These are phyloP conservation scores for Steccherinum ochraceum DNA, from an alignment of 768 basidiomycete genomes.

Conservation along the genomic window DNA sequence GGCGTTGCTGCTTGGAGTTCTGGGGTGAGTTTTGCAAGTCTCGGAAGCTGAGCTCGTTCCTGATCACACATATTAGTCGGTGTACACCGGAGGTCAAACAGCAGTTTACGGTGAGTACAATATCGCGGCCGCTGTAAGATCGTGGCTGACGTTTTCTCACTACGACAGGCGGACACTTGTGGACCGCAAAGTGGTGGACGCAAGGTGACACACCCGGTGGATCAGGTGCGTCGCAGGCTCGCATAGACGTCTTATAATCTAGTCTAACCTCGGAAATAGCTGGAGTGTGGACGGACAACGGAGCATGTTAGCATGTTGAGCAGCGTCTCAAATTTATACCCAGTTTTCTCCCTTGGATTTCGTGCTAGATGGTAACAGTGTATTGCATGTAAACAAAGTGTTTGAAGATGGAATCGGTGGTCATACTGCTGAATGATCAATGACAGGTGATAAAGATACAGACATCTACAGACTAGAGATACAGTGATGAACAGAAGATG, in stretches of 20 bases:
- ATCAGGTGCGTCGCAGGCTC: constrained; percentile 38
- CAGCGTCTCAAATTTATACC: too few relatives aligned
- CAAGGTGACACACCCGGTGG: constrained; percentile 50
- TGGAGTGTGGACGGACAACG: constrained; percentile 49
- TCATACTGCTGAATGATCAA: too few relatives aligned
- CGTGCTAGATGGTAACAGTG: too few relatives aligned
- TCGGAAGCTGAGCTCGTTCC: not conserved
- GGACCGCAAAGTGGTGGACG: constrained; percentile 63
- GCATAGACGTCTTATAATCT: too few relatives aligned
- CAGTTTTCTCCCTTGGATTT: too few relatives aligned
- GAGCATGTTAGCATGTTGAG: too few relatives aligned
- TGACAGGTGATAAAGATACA: not conserved
- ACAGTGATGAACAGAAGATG: constrained; percentile 84
- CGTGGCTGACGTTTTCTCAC: not conserved
- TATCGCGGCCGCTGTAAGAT: not conserved
- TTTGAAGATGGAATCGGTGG: too few relatives aligned
- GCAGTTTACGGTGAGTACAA: constrained; percentile 37
- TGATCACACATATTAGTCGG: too few relatives aligned
- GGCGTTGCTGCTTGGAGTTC: constrained; percentile 45
- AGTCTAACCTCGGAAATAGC: too few relatives aligned
- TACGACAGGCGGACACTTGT: constrained; percentile 39
- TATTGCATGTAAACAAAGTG: too few relatives aligned
- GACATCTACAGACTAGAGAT: constrained; percentile 57
- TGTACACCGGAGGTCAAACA: constrained; percentile 39
- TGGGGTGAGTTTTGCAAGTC: constrained; percentile 25